Conservation (phyloP, 805 yeast genomes). For the Lachancea sp. region DNA sequence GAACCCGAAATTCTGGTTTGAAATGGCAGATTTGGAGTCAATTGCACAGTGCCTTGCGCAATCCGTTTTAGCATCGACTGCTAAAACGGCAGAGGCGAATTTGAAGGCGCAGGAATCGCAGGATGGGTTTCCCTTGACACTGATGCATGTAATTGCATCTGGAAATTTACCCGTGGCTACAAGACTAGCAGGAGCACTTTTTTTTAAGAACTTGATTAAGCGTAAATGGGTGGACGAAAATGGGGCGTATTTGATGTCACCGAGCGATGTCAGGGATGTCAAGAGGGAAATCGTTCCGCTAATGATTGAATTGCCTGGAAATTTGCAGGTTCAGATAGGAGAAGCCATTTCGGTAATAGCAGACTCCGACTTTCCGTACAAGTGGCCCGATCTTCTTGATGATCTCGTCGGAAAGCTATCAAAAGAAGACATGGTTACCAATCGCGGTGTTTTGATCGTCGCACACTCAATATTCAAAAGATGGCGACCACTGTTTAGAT, state of each 20-base stretch:
- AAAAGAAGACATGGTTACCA: conserved; percentile 57
- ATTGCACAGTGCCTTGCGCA: conserved; percentile 52
- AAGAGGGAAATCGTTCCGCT: conserved; percentile 75
- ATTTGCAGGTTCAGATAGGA: conserved; percentile 87
- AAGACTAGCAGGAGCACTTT: conserved; percentile 82
- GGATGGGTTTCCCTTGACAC: conserved; percentile 68
- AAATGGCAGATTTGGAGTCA: conserved; percentile 44
- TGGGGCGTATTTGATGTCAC: conserved; percentile 63
- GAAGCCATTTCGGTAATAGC: conserved; percentile 92
- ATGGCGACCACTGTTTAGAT: conserved; percentile 92
- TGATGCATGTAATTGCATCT: conserved; percentile 73
- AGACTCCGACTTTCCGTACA: conserved; percentile 88
- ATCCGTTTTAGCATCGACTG: conserved; percentile 56
- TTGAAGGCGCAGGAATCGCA: conserved; percentile 56
- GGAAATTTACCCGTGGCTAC: conserved; percentile 45
- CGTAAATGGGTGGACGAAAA: conserved; percentile 88
- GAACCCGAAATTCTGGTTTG: not conserved
- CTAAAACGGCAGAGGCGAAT: conserved; percentile 61
- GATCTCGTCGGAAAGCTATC: conserved; percentile 64
- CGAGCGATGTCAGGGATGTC: conserved; percentile 56
- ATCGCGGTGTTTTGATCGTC: conserved; percentile 81
- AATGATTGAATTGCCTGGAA: conserved; percentile 75
- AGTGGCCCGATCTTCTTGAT: conserved; percentile 75
- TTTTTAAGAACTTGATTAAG: conserved; percentile 80
- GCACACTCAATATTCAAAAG: conserved; percentile 94